phyloP scores from a whole-genome alignment of 768 basidiomycete genomes.

The Naganishia randhawae region DNA sequence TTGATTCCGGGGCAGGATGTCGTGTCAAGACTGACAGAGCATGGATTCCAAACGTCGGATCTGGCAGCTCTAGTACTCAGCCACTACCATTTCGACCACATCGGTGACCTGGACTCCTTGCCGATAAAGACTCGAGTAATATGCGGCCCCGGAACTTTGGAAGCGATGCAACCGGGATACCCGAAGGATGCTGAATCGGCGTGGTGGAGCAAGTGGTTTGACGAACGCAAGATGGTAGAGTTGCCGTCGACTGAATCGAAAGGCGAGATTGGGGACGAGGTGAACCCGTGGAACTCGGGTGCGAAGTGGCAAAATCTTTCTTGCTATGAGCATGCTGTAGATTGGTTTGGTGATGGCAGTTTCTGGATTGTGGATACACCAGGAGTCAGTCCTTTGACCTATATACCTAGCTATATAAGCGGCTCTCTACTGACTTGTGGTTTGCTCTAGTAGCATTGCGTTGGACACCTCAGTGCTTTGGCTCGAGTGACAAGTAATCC shows the following conservation, averaged over 20 bases:
- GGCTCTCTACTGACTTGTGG: background rate
- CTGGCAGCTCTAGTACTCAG: slow-evolving; percentile 32
- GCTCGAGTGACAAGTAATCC: slow-evolving; percentile 36
- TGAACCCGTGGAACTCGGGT: background rate
- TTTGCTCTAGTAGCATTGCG: slow-evolving; percentile 29
- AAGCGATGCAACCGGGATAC: slow-evolving; percentile 32
- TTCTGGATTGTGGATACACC: slow-evolving; percentile 37
- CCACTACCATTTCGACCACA: slow-evolving; percentile 38
- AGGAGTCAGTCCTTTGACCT: slow-evolving; percentile 30
- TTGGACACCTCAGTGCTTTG: slow-evolving; percentile 37
- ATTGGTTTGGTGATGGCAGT: slow-evolving; percentile 40
- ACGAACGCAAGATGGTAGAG: slow-evolving; percentile 31
- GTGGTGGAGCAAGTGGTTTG: slow-evolving; percentile 34
- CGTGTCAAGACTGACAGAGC: slow-evolving; percentile 23
- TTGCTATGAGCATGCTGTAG: slow-evolving; percentile 33
- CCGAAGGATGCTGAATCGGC: slow-evolving; percentile 30
- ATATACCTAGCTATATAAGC: background rate
- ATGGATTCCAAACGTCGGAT: slow-evolving; percentile 25
- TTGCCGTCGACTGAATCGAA: slow-evolving; percentile 22
- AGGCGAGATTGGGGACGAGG: slow-evolving; percentile 3
- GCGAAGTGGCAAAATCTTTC: slow-evolving; percentile 33
- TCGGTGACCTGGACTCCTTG: slow-evolving; percentile 34
- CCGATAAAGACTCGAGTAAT: slow-evolving; percentile 27
- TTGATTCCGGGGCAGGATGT: slow-evolving; percentile 30
- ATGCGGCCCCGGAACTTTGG: slow-evolving; percentile 32